Evolutionary conservation across 768 basidiomycete species (phyloP), one percentile per base, ranked within the genome.

Genomic region (Kwoniella heveanensis): DNA sequence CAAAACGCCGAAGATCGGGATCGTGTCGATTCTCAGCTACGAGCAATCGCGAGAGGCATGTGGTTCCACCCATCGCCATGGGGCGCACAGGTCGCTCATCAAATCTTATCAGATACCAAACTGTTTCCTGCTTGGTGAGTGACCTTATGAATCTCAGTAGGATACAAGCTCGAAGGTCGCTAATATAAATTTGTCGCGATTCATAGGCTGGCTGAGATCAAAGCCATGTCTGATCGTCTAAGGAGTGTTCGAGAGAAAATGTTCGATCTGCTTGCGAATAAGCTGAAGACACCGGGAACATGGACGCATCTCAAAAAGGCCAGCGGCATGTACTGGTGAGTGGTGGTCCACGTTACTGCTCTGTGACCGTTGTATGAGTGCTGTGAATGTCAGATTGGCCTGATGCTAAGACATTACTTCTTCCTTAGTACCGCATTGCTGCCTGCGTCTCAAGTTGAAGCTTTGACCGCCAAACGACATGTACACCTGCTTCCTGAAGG

Each of bases 311-410:
- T 98, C 81, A 91, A 90, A 82, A 88, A 87, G 77, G 93, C 97
- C 79, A 94, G 93, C 66, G 95, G 95, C 80, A 95, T 97, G 93
- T 94, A 94, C 85, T 92, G 91, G 92, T 92, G 79, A 65, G 84
- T 73, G 29, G 8, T n/a, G n/a, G n/a, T n/a, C n/a, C n/a, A 48
- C 15, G 17, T 44, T 37, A 25, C 30, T 32, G 32, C 32, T 32
- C n/a, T n/a, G n/a, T n/a, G n/a, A n/a, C n/a, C n/a, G n/a, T n/a
- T n/a, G n/a, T n/a, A n/a, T n/a, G n/a, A n/a, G n/a, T n/a, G n/a
- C n/a, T n/a, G n/a, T n/a, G n/a, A n/a, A n/a, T n/a, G n/a, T n/a
- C n/a, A n/a, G n/a, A n/a, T n/a, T n/a, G n/a, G n/a, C n/a, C n/a
- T n/a, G n/a, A n/a, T n/a, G n/a, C n/a, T n/a, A n/a, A n/a, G n/a